Base-by-base conservation (phyloP, 1,139 yeast genomes). In the Kodamaea arcana region DNA sequence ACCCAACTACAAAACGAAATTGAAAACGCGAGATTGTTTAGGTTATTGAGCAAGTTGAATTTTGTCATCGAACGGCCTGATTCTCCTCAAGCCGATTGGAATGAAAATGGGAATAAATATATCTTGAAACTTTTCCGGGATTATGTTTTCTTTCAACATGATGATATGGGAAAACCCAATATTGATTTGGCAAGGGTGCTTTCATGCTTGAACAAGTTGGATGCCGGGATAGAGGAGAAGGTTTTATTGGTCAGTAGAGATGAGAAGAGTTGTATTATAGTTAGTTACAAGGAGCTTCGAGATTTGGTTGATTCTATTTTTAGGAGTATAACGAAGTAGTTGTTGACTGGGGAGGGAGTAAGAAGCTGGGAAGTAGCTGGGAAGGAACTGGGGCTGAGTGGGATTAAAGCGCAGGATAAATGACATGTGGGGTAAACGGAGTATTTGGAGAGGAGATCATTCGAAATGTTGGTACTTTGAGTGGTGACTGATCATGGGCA, bases 141-240 rank as follows among this genome's bases (percentile, higher is more conserved):
- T 56, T 86, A 78, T 52, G 81, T 90, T 4, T 92, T 90, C 61
- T 94, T 85, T 52, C 95, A 85, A 52, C 74, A 71, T 31, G 88
- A 87, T 54, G 94, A 83, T 35, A 60, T 62, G 24, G 95, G 95
- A 13, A 74, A 75, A 48, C 88, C 95, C 2, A 76, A 81, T 3
- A 65, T 87, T 37, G 97, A 94, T 58, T 66, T 92, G 47, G 81
- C 90, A 2, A 87, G 88, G 54, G 94, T 90, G 3, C 65, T 94
- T 44, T 67, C 77, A 34, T 77, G 83, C 46, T 65, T 92, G 50
- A 92, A 92, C 61, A 92, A 92, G 58, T 66, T 92, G 41, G 99
- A 94, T 56, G 94, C 94, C 11, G 98, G 97, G 1, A 74, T 83
- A 30, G 92, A 86, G 34, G 98, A 92, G 56, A 80, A 77, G 49